Percentiles rank a stretch among this genome's conserved stretches.
phyloP scores from a whole-genome alignment of 805 yeast genomes.

The Candida xyloterini region DNA sequence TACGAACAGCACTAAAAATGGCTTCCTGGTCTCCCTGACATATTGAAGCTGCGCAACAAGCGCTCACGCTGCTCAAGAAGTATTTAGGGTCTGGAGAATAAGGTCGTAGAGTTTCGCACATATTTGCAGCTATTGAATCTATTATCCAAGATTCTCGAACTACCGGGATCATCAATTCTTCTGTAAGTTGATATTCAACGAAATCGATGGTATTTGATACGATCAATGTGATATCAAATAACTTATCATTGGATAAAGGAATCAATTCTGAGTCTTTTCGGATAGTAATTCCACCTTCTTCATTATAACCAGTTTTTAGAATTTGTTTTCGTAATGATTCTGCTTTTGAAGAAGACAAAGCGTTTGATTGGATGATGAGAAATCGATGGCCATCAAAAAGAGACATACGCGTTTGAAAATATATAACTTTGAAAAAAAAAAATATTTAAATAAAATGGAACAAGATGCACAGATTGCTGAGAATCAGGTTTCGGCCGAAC shows the following conservation, averaged over 20 bases:
- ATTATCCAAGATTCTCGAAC: conserved; percentile 61
- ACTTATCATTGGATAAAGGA: conserved; percentile 13
- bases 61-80: conserved; percentile 57
- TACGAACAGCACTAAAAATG: conserved; percentile 63
- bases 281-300: conserved; percentile 13
- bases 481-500: conserved; percentile 62
- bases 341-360: conserved; percentile 11
- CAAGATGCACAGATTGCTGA: conserved; percentile 34
- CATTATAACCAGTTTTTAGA: conserved; percentile 17
- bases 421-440: neutral
- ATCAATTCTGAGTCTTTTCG: conserved; percentile 15
- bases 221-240: conserved; percentile 40
- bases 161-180: conserved; percentile 58
- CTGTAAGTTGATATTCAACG: conserved; percentile 46
- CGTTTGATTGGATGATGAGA: conserved; percentile 17
- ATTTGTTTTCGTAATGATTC: conserved; percentile 17
- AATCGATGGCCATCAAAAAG: conserved; percentile 19
- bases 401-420: conserved; percentile 8
- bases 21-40: conserved; percentile 59
- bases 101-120: conserved; percentile 48
- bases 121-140: conserved; percentile 41
- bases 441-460: neutral
- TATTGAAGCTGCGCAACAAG: conserved; percentile 52
- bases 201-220: conserved; percentile 53
- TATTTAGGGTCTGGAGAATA: conserved; percentile 72